Base-by-base conservation (phyloP, 2,329 filamentous ascomycete species). In the Trichoderma sp. region DNA sequence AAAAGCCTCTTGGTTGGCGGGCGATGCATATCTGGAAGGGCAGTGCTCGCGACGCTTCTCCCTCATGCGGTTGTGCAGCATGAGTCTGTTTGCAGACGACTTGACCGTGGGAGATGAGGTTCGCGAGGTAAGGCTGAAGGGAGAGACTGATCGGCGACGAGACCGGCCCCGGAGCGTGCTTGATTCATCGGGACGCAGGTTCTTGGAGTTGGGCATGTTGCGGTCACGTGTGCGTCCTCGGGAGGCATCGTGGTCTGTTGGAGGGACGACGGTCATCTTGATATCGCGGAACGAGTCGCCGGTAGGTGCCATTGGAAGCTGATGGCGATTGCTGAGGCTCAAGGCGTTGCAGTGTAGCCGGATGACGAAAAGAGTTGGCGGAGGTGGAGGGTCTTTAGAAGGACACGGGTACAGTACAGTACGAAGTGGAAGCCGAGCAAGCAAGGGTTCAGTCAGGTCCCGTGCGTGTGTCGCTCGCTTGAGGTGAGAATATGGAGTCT, bases 11-110 rank as follows among this genome's bases (percentile, higher is more conserved):
- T 76, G 74, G n/a, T 74, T 76, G 29, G 76, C 72, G 3, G 78
- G 78, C 6, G 79, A 79, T 2, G 76, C 70, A 19, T 77, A 77
- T 22, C 80, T 75, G 13, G 80, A 82, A 12, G 80, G 80, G 68
- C 80, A 81, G 69, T 83, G 82, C 70, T 81, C 81, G 22, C 83
- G 80, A 48, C 81, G 79, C 37, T 76, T 76, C 34, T 79, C 77
- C 5, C 80, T 75, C 15, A 82, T 77, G 13, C 80, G 75, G 48
- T 80, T 78, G 67, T 79, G 78, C 17, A 83, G 77, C 15, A 83
- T 72, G 35, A 80, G 78, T 39, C 80, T 78, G 67, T 78, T 79
- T 32, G 78, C 79, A 13, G 82, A 80, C 3, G 81, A 82, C 17
- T 78, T 71, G 22, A 79, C 72, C 13, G 76, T 71, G 5, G 78